These are phyloP conservation scores for Circinella minor DNA, from an alignment of 371 early-diverging fungal species.

Conservation along the genomic window DNA sequence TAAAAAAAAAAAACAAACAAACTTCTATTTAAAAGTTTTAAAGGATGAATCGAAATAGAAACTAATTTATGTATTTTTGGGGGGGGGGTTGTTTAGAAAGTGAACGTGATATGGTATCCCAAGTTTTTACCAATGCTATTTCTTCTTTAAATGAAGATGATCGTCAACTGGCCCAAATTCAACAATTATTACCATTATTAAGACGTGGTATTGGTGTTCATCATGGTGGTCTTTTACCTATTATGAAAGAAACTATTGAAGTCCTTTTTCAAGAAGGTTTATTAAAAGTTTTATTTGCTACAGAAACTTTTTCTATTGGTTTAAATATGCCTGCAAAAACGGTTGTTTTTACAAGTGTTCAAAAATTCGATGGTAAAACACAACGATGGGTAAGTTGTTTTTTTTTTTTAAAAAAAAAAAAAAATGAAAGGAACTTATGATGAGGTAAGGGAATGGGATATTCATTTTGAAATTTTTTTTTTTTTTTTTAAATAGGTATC, in stretches of 20 bases:
- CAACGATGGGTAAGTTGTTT: conserved; percentile 67
- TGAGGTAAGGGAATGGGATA: no score
- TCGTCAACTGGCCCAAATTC: conserved; percentile 93
- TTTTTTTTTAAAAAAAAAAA: no score
- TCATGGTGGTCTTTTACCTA: conserved; percentile 99
- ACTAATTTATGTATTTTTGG: no score
- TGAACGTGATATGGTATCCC: conserved; percentile 90
- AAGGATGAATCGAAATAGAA: no score
- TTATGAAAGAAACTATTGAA: conserved; percentile 99
- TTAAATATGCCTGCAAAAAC: conserved; percentile 99
- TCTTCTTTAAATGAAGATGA: conserved; percentile 92
- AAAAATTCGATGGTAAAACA: conserved; percentile 97
- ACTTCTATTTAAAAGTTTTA: no score
- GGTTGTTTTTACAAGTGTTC: conserved; percentile 97
- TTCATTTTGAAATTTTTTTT: no score
- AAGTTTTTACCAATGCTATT: conserved; percentile 96
- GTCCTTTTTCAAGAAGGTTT: conserved; percentile 99
- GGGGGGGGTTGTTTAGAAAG: conserved; percentile 39
- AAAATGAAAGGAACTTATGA: no score
- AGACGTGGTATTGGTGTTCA: conserved; percentile 99
- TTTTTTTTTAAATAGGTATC: conserved; percentile 21
- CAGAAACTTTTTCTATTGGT: conserved; percentile 99
- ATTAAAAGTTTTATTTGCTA: conserved; percentile 99
- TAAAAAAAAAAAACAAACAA: no score
- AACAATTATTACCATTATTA: conserved; percentile 92